Percentiles rank a stretch among this genome's conserved stretches.
phyloP scores from a whole-genome alignment of 2,329 filamentous ascomycete species.

The Trichoderma asperellum region DNA sequence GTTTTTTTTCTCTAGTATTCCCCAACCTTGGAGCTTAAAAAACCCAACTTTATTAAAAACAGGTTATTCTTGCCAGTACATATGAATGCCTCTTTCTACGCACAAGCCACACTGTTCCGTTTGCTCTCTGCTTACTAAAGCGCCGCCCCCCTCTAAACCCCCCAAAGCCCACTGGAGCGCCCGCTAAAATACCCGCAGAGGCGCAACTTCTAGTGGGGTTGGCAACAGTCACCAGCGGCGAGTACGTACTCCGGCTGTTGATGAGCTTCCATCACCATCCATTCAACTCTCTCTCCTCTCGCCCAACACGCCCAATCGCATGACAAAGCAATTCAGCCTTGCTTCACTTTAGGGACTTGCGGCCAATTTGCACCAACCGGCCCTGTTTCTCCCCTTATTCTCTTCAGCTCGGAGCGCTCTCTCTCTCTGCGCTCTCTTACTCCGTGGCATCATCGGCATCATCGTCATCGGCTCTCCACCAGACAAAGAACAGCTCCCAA shows the following conservation, averaged over 20 bases:
- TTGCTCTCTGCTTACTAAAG: background rate
- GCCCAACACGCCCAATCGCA: conserved; percentile 7
- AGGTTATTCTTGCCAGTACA: background rate
- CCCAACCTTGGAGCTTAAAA: accelerated
- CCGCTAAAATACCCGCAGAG: conserved; percentile 10
- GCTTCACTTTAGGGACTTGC: background rate
- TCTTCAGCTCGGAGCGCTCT: background rate
- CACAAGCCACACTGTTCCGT: conserved; percentile 4
- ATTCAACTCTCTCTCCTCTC: background rate
- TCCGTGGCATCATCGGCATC: background rate
- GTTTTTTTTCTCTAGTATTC: background rate
- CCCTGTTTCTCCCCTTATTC: conserved; percentile 27
- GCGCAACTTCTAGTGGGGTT: background rate
- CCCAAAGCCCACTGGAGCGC: conserved; percentile 6
- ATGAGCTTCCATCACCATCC: conserved; percentile 39
- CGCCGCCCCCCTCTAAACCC: background rate
- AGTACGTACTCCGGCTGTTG: conserved; percentile 12
- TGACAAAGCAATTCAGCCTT: conserved; percentile 24
- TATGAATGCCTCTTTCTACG: background rate
- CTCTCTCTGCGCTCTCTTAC: background rate
- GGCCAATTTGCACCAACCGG: background rate
- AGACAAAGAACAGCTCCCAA: background rate
- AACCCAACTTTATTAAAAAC: background rate
- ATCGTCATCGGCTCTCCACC: background rate
- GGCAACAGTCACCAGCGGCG: conserved; percentile 19